These are phyloP conservation scores for Boechera retrofracta DNA, from an alignment of 345 rosid genomes.

Conservation along the genomic window DNA sequence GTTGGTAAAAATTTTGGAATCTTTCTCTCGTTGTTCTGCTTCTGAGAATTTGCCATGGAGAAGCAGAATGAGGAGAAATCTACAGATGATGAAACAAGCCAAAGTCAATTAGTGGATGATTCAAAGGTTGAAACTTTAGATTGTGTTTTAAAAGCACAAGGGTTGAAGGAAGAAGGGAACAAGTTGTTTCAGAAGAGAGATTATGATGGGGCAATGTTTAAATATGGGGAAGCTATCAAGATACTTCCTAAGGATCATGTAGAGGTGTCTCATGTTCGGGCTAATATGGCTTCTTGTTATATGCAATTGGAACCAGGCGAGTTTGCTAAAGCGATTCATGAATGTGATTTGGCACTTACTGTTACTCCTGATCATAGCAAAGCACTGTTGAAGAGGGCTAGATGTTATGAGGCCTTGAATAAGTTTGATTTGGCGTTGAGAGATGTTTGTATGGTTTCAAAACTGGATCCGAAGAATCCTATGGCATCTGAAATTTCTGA, in stretches of 20 bases:
- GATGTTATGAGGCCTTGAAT: conserved; percentile 90
- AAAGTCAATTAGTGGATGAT: conserved; percentile 37
- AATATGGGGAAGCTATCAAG: conserved; percentile 80
- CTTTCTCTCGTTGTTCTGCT: conserved; percentile 23
- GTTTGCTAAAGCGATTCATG: conserved; percentile 74
- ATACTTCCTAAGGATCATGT: conserved; percentile 72
- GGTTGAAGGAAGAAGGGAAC: conserved; percentile 84
- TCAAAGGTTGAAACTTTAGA: conserved; percentile 56
- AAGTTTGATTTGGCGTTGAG: conserved; percentile 73
- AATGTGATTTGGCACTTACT: conserved; percentile 78
- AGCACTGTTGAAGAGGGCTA: conserved; percentile 83
- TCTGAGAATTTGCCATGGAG: conserved; percentile 29
- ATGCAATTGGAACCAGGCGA: conserved; percentile 83
- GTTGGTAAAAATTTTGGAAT: conserved; percentile 6
- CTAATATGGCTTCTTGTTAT: conserved; percentile 85
- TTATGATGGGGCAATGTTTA: conserved; percentile 70
- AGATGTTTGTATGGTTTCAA: conserved; percentile 71
- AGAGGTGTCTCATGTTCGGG: conserved; percentile 70
- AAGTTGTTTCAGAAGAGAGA: conserved; percentile 81
- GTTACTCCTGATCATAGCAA: conserved; percentile 71
- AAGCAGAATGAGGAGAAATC: conserved; percentile 43
- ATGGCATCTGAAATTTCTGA: conserved; percentile 77
- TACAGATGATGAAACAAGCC: conserved; percentile 48
- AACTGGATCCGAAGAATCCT: conserved; percentile 69
- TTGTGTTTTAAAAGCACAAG: conserved; percentile 67